A percentile compares a stretch with the other conserved stretches of the same genome.
phyloP scores from a whole-genome alignment of 23 red algal genomes.

The Pyropia yezoensis region DNA sequence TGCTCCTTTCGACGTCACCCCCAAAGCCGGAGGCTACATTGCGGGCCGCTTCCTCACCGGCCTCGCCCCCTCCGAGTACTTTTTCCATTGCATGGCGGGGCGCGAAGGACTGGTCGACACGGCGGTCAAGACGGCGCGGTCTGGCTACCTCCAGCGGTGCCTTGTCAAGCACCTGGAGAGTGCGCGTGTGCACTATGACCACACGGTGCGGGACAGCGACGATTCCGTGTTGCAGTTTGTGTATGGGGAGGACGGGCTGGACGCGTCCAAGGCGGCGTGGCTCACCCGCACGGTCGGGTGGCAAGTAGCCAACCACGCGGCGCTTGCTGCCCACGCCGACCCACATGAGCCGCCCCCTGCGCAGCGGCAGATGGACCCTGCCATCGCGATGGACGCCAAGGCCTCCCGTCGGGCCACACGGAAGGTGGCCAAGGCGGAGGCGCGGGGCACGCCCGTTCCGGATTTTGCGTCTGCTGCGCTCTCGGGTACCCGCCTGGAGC shows the following conservation, averaged over 20 bases:
- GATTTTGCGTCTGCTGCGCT: too few species aligned
- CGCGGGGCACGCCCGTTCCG: too few species aligned
- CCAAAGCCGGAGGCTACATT: slow-evolving; percentile 89
- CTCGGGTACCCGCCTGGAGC: slow-evolving; percentile 19
- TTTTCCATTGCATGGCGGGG: slow-evolving; percentile 97
- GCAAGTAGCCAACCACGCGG: slow-evolving; percentile 32
- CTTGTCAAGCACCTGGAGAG: slow-evolving; percentile 92
- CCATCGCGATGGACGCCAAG: too few species aligned
- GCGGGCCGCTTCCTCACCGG: slow-evolving; percentile 86
- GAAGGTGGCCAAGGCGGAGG: too few species aligned
- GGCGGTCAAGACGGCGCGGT: slow-evolving; percentile 95
- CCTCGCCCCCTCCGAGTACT: slow-evolving; percentile 81
- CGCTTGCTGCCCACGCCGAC: too few species aligned
- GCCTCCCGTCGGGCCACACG: too few species aligned
- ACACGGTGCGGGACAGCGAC: slow-evolving; percentile 80
- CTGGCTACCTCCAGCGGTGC: slow-evolving; percentile 98
- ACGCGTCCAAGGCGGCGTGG: slow-evolving; percentile 83
- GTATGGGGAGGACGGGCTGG: slow-evolving; percentile 97
- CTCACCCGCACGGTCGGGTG: slow-evolving; percentile 48
- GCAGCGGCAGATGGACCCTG: too few species aligned
- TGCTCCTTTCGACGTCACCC: slow-evolving; percentile 67
- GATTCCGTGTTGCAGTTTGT: slow-evolving; percentile 72
- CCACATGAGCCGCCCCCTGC: too few species aligned
- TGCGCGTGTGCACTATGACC: slow-evolving; percentile 78
- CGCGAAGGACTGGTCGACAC: slow-evolving; percentile 95